Evolutionary conservation across 306 rosid genomes (phyloP).

Genomic region (Trifolium pratense): DNA sequence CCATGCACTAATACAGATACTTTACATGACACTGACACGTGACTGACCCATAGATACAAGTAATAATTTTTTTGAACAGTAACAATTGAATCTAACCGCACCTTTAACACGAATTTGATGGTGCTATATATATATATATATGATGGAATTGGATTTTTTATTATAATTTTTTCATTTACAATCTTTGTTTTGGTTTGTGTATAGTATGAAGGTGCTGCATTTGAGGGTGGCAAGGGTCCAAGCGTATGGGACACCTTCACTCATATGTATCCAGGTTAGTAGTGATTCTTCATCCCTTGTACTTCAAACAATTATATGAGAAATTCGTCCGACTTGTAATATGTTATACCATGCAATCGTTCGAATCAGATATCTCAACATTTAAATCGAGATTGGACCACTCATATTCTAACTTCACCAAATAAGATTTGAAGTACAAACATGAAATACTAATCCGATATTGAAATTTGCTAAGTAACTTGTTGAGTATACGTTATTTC

Average conservation of each 20-base stretch:
- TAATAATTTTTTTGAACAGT: background rate
- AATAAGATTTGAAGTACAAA: too few relatives aligned
- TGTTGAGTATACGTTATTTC: background rate
- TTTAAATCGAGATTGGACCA: too few relatives aligned
- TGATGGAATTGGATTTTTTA: background rate
- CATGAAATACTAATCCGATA: too few relatives aligned
- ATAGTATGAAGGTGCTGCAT: constrained; percentile 62
- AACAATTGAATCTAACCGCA: background rate
- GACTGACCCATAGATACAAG: background rate
- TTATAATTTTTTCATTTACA: background rate
- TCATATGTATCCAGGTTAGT: constrained; percentile 4
- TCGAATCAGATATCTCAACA: too few relatives aligned
- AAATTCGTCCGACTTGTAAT: too few relatives aligned
- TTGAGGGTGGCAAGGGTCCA: constrained; percentile 56
- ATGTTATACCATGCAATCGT: too few relatives aligned
- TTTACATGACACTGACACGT: background rate
- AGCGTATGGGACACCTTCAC: constrained; percentile 61
- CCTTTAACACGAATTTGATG: background rate
- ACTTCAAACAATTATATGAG: too few relatives aligned
- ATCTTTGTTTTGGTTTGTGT: background rate
- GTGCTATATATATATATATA: background rate
- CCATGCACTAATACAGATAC: background rate
- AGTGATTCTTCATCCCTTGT: background rate
- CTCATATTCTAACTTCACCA: too few relatives aligned
- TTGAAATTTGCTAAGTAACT: too few relatives aligned